Base-by-base conservation (phyloP, 1,139 yeast genomes). In the Blastobotrys arbuscula region DNA sequence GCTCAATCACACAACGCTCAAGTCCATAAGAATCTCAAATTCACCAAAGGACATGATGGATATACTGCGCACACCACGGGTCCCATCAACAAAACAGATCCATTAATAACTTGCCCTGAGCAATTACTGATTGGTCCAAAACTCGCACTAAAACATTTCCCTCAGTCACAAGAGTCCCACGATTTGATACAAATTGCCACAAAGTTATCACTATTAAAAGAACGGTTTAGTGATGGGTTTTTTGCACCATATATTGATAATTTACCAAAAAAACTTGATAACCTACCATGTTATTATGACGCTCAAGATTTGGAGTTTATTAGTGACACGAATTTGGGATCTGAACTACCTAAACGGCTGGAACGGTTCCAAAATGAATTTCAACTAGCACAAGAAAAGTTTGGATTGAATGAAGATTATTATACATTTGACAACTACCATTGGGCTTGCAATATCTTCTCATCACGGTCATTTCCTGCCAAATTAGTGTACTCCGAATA, bases 401-500 rank as follows among this genome's bases (percentile, higher is more conserved):
- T 39, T 24, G 50, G 40, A 23, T 42, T 38, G 16, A 48, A 47
- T 12, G 48, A 44, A 35, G 44, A 33, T 15, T 28, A 38, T 40
- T 52, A 47, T 23, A 45, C 59, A 1, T 53, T 56, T 45, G 65
- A 64, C 13, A 70, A 81, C 26, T 89, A 82, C 60, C 61, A 83
- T 9, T 89, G 96, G 96, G 79, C 92, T 0, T 70, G 78, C 37
- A 72, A 79, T 49, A 83, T 87, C 12, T 74, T 86, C 55, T 76
- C 81, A 39, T 82, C 95, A 1, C 73, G 97, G 53, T 81, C 95
- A 0, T 89, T 89, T 61, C 96, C 96, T 0, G 67, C 67, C 5
- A 51, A 38, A 71, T 78, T 56, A 62, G 79, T 56, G 55, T 84
- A 51, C 52, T 5, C 26, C 2, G 36, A 20, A 26, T 18, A 37